Percentiles rank a stretch among this genome's conserved stretches.
Evolutionary conservation across 2,329 filamentous ascomycete genomes (phyloP).

Genomic region (Diaporthe helianthi): DNA sequence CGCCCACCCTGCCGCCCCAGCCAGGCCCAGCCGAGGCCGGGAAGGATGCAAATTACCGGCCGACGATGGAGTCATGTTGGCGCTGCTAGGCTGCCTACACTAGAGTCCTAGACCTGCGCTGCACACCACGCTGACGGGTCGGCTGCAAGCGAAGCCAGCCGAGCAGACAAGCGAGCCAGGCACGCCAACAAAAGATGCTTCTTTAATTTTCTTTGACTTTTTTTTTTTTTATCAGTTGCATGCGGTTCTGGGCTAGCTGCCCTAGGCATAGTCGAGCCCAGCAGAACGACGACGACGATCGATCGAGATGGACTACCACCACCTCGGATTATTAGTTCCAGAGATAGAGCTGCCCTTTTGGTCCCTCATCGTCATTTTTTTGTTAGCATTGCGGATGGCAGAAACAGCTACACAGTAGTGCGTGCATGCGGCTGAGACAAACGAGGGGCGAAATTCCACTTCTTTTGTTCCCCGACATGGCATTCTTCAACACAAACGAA

Average conservation of each 20-base stretch:
- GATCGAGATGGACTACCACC: neutral
- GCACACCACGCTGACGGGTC: neutral
- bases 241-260: constrained; percentile 2
- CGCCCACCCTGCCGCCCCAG: neutral
- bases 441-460: neutral
- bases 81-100: too few species aligned
- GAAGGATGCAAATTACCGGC: constrained; percentile 23
- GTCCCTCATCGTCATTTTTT: neutral
- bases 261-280: neutral
- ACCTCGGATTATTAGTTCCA: neutral
- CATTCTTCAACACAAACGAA: neutral
- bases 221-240: too few species aligned
- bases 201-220: too few species aligned
- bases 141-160: neutral
- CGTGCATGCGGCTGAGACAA: constrained; percentile 17
- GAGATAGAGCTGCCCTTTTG: neutral
- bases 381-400: neutral
- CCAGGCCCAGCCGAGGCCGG: neutral
- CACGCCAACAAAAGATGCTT: neutral
- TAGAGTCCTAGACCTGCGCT: too few species aligned
- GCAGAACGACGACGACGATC: constrained; percentile 16
- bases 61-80: constrained; percentile 12
- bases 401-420: constrained; percentile 4
- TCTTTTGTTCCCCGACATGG: neutral
- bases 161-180: neutral